Evolutionary conservation across 352 stramenopile species (phyloP), one percentile per base, ranked within the genome.

Genomic region (Blastocystis sp.): DNA sequence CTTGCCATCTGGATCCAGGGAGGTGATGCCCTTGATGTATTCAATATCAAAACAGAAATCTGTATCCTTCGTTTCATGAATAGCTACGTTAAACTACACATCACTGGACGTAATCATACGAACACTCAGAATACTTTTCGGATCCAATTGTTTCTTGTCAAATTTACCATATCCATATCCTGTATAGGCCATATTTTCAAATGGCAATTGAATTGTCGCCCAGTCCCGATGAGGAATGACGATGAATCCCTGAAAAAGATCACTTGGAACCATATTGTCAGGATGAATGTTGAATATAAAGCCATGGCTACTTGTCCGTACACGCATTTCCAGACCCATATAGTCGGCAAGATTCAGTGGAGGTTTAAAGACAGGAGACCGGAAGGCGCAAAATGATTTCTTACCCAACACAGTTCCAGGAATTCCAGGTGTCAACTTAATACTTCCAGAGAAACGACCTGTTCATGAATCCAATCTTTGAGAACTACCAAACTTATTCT

Each of bases 271-370:
- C 77, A 87, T 87, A 39, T 74, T 78, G 29, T 87, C 77, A 19
- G 77, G 77, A 59, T 87, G 59, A 74, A 87, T 87, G 29, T 87
- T 87, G 49, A 87, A 87, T 5, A 87, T 57, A 43, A 77, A 87
- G 14, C 77, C 65, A 29, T 87, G 65, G 39, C 56, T 87, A 51
- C 65, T 78, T 1, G 77, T 87, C 21, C 77, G 59, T n/a, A 87
- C 77, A 39, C 65, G 59, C 77, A 87, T 87, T 19, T 87, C 77
- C 42, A 87, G 39, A 0, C 77, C 77, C 16, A 78, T 37, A 29
- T 87, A 87, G 27, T 87, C 59, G 14, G 37, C 65, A 7, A 74
- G 49, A 74, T 87, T 87, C 16, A 87, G 52, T 59, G 77, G 65
- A 51, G 77, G 77, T 37, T 74, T 66, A 43, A 87, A 87, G 27